A percentile compares a stretch with the other conserved stretches of the same genome.
Evolutionary conservation across 805 yeast species (phyloP).

Genomic region (Zygosaccharomyces bisporus): DNA sequence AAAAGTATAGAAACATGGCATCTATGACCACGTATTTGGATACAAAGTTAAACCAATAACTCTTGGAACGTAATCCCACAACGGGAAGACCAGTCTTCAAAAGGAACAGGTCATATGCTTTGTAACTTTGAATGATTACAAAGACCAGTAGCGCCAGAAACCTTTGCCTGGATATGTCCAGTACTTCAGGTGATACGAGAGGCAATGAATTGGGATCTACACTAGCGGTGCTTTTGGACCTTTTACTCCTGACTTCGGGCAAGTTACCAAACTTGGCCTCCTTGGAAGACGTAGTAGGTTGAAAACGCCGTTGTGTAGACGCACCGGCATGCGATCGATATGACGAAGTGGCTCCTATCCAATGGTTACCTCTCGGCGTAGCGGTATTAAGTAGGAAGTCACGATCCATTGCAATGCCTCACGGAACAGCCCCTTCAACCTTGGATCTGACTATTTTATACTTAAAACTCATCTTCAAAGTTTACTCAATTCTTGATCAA

Average conservation of each 20-base stretch:
- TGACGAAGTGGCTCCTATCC: constrained; percentile 26
- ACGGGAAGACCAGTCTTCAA: constrained; percentile 46
- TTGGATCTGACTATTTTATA: neutral
- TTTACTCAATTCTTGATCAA: neutral
- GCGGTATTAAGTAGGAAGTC: constrained; percentile 15
- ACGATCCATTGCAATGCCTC: constrained; percentile 13
- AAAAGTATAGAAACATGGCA: constrained; percentile 60
- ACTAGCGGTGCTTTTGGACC: neutral
- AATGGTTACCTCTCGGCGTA: constrained; percentile 33
- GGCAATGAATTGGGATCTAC: constrained; percentile 25
- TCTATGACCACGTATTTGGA: constrained; percentile 73
- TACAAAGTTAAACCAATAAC: constrained; percentile 55
- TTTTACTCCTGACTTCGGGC: constrained; percentile 2
- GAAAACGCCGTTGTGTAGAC: constrained; percentile 18
- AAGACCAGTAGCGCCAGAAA: constrained; percentile 62
- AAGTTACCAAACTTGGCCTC: constrained; percentile 1
- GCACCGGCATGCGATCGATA: constrained; percentile 11
- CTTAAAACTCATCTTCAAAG: neutral
- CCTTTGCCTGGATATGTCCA: constrained; percentile 78
- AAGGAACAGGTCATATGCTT: constrained; percentile 64
- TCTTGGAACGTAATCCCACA: constrained; percentile 37
- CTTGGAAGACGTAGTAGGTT: constrained; percentile 5
- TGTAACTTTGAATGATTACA: constrained; percentile 78
- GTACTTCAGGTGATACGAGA: constrained; percentile 58
- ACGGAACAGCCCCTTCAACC: constrained; percentile 1